Conservation (phyloP, 1,284 basidiomycete species). For the Phellopilus nigrolimitatus region DNA sequence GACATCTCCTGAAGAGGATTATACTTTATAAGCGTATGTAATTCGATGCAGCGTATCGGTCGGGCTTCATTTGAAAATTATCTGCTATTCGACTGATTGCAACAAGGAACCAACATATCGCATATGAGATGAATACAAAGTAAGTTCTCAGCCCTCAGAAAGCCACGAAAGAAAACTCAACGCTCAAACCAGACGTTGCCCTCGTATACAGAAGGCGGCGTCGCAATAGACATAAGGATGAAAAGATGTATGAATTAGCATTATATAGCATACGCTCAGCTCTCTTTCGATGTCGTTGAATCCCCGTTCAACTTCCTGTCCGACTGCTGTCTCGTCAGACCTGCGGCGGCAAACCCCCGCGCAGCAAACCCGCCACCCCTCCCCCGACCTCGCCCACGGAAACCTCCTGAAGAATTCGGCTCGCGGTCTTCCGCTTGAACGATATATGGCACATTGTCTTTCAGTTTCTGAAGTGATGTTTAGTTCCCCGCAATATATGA, state of each 20-base stretch:
- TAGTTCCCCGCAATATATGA: neutral
- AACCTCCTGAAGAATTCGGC: conserved; percentile 26
- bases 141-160: too few species aligned
- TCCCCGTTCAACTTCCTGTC: conserved; percentile 31
- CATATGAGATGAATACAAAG: too few species aligned
- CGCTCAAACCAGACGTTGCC: too few species aligned
- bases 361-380: conserved; percentile 57
- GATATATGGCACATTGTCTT: conserved; percentile 58
- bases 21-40: neutral
- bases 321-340: conserved; percentile 43
- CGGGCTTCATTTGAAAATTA: too few species aligned
- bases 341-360: conserved; percentile 63
- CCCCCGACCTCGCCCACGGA: conserved; percentile 46
- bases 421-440: conserved; percentile 67
- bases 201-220: neutral
- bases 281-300: neutral
- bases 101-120: too few species aligned
- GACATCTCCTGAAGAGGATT: neutral
- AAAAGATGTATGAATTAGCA: neutral
- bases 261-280: neutral
- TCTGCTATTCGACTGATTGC: too few species aligned
- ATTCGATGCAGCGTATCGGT: too few species aligned
- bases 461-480: conserved; percentile 49
- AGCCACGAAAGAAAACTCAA: too few species aligned
- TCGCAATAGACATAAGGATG: neutral